phyloP scores from a whole-genome alignment of 169 alveolate genomes.

The Eimeria mitis region DNA sequence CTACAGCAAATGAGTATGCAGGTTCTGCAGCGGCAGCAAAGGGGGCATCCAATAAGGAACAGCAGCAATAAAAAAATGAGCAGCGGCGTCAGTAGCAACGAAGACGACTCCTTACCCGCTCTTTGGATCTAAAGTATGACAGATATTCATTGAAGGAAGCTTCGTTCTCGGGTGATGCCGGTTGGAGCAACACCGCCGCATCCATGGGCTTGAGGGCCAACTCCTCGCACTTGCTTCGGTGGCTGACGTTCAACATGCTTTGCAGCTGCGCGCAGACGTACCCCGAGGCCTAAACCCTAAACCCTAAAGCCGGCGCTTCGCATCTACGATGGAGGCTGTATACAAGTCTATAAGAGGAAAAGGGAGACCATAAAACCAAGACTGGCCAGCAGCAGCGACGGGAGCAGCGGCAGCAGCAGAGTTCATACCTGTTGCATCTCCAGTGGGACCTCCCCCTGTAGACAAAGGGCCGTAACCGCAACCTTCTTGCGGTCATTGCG shows the following conservation, averaged over 20 bases:
- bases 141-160: conserved; percentile 59
- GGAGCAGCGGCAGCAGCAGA: not conserved
- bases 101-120: not conserved
- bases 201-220: conserved; percentile 68
- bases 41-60: not conserved
- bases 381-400: not conserved
- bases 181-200: conserved; percentile 64
- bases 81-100: not conserved
- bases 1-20: not conserved
- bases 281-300: not conserved
- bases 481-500: conserved; percentile 65
- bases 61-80: not conserved
- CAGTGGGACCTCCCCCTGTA: conserved; percentile 54
- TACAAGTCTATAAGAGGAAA: not conserved
- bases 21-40: not conserved
- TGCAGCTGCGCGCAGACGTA: conserved; percentile 36
- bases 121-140: conserved; percentile 61
- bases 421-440: conserved; percentile 27
- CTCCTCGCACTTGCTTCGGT: conserved; percentile 77
- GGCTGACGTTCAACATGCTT: conserved; percentile 73
- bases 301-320: not conserved
- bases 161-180: conserved; percentile 70
- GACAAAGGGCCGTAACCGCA: conserved; percentile 29
- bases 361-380: not conserved
- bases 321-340: not conserved